Conservation (phyloP, 2,329 filamentous ascomycete genomes). For the Fusarium tupiense region DNA sequence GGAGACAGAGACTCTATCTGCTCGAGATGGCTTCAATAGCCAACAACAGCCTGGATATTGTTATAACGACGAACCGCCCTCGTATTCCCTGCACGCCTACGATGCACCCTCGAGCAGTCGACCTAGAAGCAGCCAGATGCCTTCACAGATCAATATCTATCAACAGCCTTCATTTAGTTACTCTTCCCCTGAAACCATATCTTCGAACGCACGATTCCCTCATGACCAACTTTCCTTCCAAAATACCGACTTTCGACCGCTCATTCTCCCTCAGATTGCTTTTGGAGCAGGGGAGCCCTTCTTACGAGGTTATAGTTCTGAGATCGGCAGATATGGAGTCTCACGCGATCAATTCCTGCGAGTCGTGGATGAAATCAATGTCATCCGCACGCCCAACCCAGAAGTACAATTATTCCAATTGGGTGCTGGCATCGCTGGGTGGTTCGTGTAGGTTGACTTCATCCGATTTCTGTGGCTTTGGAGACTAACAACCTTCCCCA, state of each 20-base stretch:
- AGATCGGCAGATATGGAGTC: not conserved
- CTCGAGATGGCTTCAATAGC: not conserved
- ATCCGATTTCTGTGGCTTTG: not conserved
- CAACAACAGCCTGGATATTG: not conserved
- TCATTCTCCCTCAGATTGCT: not conserved
- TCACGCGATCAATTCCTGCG: not conserved
- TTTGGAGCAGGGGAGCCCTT: not conserved
- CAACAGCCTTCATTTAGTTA: not conserved
- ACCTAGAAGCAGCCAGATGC: not conserved
- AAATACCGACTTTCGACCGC: not conserved
- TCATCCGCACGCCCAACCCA: not conserved
- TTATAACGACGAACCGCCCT: not conserved
- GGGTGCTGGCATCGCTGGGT: not conserved
- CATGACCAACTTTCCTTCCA: not conserved
- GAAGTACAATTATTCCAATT: not conserved
- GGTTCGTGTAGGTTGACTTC: not conserved
- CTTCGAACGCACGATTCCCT: not conserved
- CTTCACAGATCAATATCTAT: not conserved
- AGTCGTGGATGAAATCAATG: not conserved
- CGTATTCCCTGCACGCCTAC: not conserved
- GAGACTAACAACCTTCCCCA: accelerated
- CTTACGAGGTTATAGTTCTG: not conserved
- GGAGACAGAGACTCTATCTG: not conserved
- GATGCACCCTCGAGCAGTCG: not conserved
- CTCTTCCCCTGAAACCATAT: not conserved